Percentiles rank a stretch among this genome's conserved stretches.
Evolutionary conservation across 179 eudicot genomes (phyloP).

Genomic region (Spergularia azorica): DNA sequence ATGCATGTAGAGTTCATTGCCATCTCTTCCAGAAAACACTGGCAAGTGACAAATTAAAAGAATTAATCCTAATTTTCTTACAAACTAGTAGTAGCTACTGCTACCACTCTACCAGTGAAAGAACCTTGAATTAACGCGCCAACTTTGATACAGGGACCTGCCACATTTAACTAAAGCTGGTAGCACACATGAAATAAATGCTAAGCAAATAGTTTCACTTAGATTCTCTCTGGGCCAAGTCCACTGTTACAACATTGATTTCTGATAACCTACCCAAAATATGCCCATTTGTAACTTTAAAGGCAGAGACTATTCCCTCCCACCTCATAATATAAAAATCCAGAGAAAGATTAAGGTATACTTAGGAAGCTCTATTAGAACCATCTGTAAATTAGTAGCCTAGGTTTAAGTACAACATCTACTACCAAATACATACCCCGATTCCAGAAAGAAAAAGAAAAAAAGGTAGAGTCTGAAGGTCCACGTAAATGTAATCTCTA

Average conservation of each 20-base stretch:
- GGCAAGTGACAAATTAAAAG: background rate
- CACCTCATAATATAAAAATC: background rate
- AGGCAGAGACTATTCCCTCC: background rate
- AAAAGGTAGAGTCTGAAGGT: background rate
- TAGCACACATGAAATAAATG: background rate
- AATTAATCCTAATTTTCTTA: background rate
- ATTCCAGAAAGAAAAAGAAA: no score
- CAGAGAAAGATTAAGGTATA: background rate
- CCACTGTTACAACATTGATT: background rate
- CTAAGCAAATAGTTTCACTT: background rate
- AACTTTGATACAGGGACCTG: background rate
- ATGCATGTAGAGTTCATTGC: background rate
- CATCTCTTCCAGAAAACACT: background rate
- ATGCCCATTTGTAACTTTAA: background rate
- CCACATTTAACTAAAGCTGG: background rate
- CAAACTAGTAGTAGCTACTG: background rate
- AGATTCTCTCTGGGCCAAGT: background rate
- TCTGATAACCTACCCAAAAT: background rate
- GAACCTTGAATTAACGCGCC: background rate
- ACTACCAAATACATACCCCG: background rate
- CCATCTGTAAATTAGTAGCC: background rate
- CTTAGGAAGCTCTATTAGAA: background rate
- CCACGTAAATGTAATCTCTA: background rate
- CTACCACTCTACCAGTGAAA: background rate
- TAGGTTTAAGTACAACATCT: background rate